These are phyloP conservation scores for Penicillium turbatum DNA, from an alignment of 495 filamentous ascomycete species.

Conservation along the genomic window DNA sequence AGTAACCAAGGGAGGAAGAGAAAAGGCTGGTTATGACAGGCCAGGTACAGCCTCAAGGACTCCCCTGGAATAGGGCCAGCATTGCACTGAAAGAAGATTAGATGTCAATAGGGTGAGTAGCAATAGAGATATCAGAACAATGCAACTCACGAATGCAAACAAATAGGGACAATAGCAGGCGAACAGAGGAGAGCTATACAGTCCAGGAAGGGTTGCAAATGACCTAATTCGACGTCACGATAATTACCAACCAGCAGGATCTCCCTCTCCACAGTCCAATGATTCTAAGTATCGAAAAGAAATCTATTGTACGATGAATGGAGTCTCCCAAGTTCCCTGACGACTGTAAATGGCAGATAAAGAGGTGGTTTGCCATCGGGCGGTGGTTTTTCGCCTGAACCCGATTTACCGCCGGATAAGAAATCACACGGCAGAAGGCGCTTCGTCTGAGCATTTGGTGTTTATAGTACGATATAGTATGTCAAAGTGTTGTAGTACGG, in stretches of 20 bases:
- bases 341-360: background rate
- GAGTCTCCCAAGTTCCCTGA: background rate
- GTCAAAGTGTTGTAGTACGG: too few species aligned
- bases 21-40: slow-evolving; percentile 2
- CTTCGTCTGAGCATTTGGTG: background rate
- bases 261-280: background rate
- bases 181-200: background rate
- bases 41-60: slow-evolving; percentile 24
- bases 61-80: slow-evolving; percentile 20
- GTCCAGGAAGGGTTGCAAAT: background rate
- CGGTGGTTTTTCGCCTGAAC: slow-evolving; percentile 25
- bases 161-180: slow-evolving; percentile 3
- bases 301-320: background rate
- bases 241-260: background rate
- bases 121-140: background rate
- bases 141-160: background rate
- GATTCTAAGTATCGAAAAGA: background rate
- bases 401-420: slow-evolving; percentile 27
- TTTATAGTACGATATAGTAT: background rate
- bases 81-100: slow-evolving; percentile 20
- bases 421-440: slow-evolving; percentile 12
- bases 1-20: background rate
- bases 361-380: slow-evolving; percentile 18
- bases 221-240: background rate
- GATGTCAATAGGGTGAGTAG: slow-evolving; percentile 1